Conservation (phyloP, 495 filamentous ascomycete genomes). For the Coniosporium apollinis region DNA sequence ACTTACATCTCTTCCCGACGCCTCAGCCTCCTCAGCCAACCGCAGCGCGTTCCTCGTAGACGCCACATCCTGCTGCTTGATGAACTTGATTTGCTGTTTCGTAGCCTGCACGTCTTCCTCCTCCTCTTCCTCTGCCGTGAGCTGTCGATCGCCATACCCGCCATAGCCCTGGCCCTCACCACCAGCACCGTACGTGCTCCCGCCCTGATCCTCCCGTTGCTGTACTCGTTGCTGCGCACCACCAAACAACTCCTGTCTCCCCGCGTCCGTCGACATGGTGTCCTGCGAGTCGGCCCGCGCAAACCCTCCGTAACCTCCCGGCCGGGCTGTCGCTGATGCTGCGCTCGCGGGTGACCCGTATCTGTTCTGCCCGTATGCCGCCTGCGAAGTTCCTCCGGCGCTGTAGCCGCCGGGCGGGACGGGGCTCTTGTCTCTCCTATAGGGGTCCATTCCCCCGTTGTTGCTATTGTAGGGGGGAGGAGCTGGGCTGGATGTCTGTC, state of each 20-base stretch:
- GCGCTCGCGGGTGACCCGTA: conserved; percentile 14
- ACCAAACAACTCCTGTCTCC: conserved; percentile 36
- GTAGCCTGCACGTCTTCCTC: conserved; percentile 46
- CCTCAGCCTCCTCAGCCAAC: too few species aligned
- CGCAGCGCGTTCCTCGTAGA: conserved; percentile 53
- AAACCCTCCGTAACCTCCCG: conserved; percentile 10
- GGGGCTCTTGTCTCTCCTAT: conserved; percentile 22
- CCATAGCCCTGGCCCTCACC: conserved; percentile 30
- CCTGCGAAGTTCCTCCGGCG: conserved; percentile 4
- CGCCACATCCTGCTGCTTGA: conserved; percentile 58
- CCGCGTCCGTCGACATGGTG: conserved; percentile 16
- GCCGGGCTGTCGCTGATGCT: neutral
- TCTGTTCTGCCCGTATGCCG: conserved; percentile 17
- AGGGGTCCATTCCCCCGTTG: too few species aligned
- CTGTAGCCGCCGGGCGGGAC: conserved; percentile 19
- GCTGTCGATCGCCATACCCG: conserved; percentile 43
- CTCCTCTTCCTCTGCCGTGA: conserved; percentile 49
- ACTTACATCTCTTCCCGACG: too few species aligned
- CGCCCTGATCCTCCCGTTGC: conserved; percentile 16
- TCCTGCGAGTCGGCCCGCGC: conserved; percentile 16
- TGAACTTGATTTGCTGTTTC: conserved; percentile 55
- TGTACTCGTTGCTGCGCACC: conserved; percentile 30
- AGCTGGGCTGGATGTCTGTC: too few species aligned
- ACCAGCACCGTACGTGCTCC: neutral
- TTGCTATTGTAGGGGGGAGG: too few species aligned